phyloP scores from a whole-genome alignment of 2,329 filamentous ascomycete genomes.

The Aspergillus pseudonomiae region DNA sequence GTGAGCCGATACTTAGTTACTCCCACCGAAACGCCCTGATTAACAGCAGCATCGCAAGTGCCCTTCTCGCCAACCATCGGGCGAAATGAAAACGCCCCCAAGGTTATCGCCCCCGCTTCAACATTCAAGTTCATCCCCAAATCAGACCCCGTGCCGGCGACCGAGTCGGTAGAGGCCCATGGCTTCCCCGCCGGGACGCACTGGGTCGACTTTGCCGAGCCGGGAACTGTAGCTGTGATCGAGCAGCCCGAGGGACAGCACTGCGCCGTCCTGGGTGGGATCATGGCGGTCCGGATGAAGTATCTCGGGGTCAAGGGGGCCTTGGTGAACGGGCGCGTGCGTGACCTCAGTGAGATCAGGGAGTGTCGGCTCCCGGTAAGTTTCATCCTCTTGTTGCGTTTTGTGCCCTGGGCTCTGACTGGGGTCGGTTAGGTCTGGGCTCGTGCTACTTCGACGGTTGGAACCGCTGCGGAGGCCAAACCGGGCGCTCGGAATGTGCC shows the following conservation, averaged over 20 bases:
- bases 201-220: slow-evolving; percentile 67
- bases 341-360: slow-evolving; percentile 66
- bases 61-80: slow-evolving; percentile 39
- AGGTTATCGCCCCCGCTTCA: slow-evolving; percentile 47
- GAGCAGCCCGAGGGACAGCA: slow-evolving; percentile 66
- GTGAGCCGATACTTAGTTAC: slow-evolving; percentile 37
- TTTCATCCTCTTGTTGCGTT: slow-evolving; percentile 17
- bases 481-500: slow-evolving; percentile 44
- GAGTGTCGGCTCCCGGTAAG: slow-evolving; percentile 60
- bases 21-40: not conserved
- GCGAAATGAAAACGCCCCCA: slow-evolving; percentile 31
- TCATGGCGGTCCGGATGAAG: slow-evolving; percentile 73
- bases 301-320: slow-evolving; percentile 62
- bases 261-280: slow-evolving; percentile 75
- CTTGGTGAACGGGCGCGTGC: slow-evolving; percentile 68
- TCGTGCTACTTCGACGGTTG: slow-evolving; percentile 47
- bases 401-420: slow-evolving; percentile 8
- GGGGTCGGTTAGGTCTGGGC: slow-evolving; percentile 46
- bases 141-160: slow-evolving; percentile 43
- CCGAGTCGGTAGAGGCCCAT: slow-evolving; percentile 35
- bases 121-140: slow-evolving; percentile 63
- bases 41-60: slow-evolving; percentile 20
- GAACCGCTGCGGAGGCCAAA: slow-evolving; percentile 49
- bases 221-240: slow-evolving; percentile 66
- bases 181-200: slow-evolving; percentile 64